Base-by-base conservation (phyloP, 1,284 basidiomycete species). In the Cryptococcus wingfieldii region DNA sequence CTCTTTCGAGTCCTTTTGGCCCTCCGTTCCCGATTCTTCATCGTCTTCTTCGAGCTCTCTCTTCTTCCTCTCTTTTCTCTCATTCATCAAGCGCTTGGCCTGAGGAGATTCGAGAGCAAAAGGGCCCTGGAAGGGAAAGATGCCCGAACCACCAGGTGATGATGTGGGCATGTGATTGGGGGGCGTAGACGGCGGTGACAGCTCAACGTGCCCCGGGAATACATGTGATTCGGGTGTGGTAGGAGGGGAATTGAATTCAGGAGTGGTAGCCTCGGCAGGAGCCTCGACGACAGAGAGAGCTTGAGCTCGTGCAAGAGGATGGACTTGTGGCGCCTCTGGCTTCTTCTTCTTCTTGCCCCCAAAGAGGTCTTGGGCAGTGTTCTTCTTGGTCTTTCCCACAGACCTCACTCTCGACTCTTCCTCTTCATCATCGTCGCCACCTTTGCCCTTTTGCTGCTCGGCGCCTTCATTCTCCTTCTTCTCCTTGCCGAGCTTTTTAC, bases 91-190 rank as follows among this genome's bases (percentile, higher is more conserved):
- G 5, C n/a, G 38, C 38, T 54, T 57, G 6, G 60, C 57, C 16
- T 19, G 37, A 13, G 55, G 58, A 10, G 62, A 60, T 14, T 55
- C 53, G 14, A 62, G 45, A 4, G 60, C 57, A 10, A 59, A 10
- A 1, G 65, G 65, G 12, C 65, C 65, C 14, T 52, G 18, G 47
- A 64, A 64, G 4, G 65, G 65, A 55, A 66, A 66, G 19, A 27
- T 38, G 19, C 61, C 61, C n/a, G 63, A 63, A 23, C 56, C 63
- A n/a, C 54, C 58, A 1, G 62, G 54, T 5, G 61, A 59, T 1
- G 63, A 59, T 16, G 58, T 43, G 6, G 38, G 25, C 31, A 34
- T 6, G 10, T 34, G 31, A 34, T 34, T 34, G 19, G 41, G 27
- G 37, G 53, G 53, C 10, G 50, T 48, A 8, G 48, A 27, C 14